Conservation (phyloP, 1,284 basidiomycete genomes). For the Cryptococcus jaspeensis region DNA sequence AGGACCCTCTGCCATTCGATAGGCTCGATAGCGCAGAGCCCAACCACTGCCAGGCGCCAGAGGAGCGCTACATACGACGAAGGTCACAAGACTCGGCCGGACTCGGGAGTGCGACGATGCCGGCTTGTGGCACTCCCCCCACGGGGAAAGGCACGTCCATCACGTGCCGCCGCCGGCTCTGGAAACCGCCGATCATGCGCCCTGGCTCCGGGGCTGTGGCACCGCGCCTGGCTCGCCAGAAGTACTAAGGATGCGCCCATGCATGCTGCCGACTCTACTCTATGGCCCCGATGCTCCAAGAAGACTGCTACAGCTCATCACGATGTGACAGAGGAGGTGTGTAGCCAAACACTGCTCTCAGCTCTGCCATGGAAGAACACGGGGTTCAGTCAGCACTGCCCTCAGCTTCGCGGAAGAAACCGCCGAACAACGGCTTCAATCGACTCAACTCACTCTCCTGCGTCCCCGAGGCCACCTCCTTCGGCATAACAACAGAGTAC, state of each 20-base stretch:
- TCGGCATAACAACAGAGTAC: constrained; percentile 83
- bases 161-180: no score
- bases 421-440: not conserved
- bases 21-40: no score
- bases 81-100: not conserved
- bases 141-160: not conserved
- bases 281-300: not conserved
- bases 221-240: no score
- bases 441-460: constrained; percentile 61
- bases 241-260: no score
- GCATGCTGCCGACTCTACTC: not conserved
- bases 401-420: not conserved
- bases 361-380: constrained; percentile 5
- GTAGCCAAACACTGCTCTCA: constrained; percentile 13
- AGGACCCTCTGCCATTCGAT: no score
- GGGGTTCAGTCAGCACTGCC: not conserved
- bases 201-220: no score
- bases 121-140: not conserved
- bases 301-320: constrained; percentile 11
- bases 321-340: constrained; percentile 9
- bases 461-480: constrained; percentile 63
- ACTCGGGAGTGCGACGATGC: not conserved
- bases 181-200: not conserved
- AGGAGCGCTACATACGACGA: not conserved
- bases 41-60: no score